These are phyloP conservation scores for Paratinospora sagittata DNA, from an alignment of 164 flowering plant genomes.

Conservation along the genomic window DNA sequence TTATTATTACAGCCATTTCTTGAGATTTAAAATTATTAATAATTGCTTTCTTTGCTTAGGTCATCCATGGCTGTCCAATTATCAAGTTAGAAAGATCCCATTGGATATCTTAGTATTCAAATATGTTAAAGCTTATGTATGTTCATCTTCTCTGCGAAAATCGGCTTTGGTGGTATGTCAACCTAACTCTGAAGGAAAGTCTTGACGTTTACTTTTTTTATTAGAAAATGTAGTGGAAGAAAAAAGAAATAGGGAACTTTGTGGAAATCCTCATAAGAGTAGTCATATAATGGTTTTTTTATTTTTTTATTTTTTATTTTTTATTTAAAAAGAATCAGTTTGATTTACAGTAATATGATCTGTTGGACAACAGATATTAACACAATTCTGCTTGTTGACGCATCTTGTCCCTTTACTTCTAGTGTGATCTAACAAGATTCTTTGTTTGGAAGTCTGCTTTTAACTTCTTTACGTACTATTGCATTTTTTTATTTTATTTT, in stretches of 20 bases:
- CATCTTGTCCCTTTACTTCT: too few species aligned
- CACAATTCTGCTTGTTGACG: too few species aligned
- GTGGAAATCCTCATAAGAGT: too few species aligned
- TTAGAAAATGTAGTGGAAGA: neutral
- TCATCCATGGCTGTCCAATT: constrained; percentile 87
- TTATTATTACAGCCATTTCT: too few species aligned
- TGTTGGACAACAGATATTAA: neutral
- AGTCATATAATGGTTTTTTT: too few species aligned
- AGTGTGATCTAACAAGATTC: too few species aligned
- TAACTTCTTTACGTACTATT: too few species aligned
- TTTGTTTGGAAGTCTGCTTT: too few species aligned
- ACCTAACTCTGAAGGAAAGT: neutral
- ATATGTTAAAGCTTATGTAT: constrained; percentile 67
- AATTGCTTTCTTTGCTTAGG: constrained; percentile 36
- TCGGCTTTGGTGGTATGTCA: constrained; percentile 68
- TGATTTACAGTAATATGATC: neutral
- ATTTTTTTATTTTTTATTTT: too few species aligned
- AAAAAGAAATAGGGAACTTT: neutral
- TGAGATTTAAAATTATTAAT: constrained; percentile 7
- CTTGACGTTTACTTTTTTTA: neutral
- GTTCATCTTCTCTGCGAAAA: constrained; percentile 77
- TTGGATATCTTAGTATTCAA: constrained; percentile 67
- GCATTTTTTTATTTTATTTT: too few species aligned
- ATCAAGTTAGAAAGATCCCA: constrained; percentile 64
- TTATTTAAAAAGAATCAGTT: neutral